Evolutionary conservation across 169 alveolate species (phyloP), one percentile per base, ranked within the genome.

Genomic region (Cryptosporidium parvum): DNA sequence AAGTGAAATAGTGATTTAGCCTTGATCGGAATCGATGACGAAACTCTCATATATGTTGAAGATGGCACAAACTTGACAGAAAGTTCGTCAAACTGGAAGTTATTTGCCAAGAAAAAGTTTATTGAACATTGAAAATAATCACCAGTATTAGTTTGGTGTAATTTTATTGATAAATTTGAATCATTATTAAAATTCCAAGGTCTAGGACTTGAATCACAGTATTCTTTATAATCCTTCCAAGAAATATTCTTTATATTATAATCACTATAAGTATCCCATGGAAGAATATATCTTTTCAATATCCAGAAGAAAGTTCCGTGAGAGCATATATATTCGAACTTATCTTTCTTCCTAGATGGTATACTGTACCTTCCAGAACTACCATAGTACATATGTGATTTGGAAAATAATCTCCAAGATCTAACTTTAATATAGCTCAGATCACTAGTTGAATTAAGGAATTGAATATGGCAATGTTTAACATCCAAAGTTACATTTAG

Each of bases 331-430:
- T 73, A 73, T 39, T 73, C 86, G 33, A 39, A 73, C 61, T 73
- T 42, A 35, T 52, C 71, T 42, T 39, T 56, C 59, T 14, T 59
- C n/a, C 31, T 29, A 18, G n/a, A 35, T 21, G 86, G 58, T 37
- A 73, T 37, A 33, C 86, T 35, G 29, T 73, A 73, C 45, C 86
- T 73, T 56, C 86, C 86, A 18, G 39, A n/a, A 56, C 70, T 73
- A 3, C 86, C 71, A 2, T 14, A 56, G 45, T 73, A 73, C 52
- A 73, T 39, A 10, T 56, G 71, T 29, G 86, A 73, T 35, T 73
- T 39, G 23, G 86, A 73, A 73, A 73, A 73, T 58, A 73, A 12
- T 59, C 86, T 59, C 86, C 86, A 73, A 21, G 86, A 73, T 42
- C 86, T 53, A 31, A 73, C 65, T 31, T 73, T 73, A 10, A 73